phyloP scores from a whole-genome alignment of 129 eudicot genomes.

The Escallonia rubra region DNA sequence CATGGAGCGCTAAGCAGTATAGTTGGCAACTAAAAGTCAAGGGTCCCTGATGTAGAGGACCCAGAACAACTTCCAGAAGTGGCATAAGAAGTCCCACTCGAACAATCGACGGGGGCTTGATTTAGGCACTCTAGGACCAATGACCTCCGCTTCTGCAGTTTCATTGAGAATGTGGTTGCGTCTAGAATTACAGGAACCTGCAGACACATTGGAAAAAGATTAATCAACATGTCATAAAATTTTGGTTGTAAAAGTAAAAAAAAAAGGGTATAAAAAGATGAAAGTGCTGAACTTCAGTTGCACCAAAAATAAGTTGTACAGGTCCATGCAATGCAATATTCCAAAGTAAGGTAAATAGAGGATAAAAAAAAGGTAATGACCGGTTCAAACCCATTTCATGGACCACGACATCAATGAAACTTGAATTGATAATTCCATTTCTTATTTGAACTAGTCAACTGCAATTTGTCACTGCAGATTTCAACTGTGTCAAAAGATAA shows the following conservation, averaged over 20 bases:
- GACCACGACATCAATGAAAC: not conserved
- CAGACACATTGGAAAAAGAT: no score
- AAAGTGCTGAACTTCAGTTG: not conserved
- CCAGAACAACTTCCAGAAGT: slow-evolving; percentile 75
- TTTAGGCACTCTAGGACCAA: slow-evolving; percentile 77
- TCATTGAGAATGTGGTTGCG: slow-evolving; percentile 85
- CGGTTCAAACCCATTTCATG: no score
- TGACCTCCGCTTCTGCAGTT: slow-evolving; percentile 71
- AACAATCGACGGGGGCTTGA: slow-evolving; percentile 97
- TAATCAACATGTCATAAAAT: not conserved
- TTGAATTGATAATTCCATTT: not conserved
- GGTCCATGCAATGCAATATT: no score
- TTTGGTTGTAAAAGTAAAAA: no score
- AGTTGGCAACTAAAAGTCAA: slow-evolving; percentile 56
- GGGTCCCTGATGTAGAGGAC: slow-evolving; percentile 59
- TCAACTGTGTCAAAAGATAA: no score
- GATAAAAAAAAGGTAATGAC: no score
- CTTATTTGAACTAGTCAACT: not conserved
- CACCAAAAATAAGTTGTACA: no score
- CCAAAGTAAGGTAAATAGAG: no score
- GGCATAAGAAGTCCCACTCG: slow-evolving; percentile 86
- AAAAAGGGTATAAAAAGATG: not conserved
- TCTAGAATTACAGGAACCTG: slow-evolving; percentile 90
- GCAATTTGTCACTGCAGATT: no score
- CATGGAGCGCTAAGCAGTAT: no score